phyloP scores from a whole-genome alignment of 345 rosid species.

The Camelina hispida region DNA sequence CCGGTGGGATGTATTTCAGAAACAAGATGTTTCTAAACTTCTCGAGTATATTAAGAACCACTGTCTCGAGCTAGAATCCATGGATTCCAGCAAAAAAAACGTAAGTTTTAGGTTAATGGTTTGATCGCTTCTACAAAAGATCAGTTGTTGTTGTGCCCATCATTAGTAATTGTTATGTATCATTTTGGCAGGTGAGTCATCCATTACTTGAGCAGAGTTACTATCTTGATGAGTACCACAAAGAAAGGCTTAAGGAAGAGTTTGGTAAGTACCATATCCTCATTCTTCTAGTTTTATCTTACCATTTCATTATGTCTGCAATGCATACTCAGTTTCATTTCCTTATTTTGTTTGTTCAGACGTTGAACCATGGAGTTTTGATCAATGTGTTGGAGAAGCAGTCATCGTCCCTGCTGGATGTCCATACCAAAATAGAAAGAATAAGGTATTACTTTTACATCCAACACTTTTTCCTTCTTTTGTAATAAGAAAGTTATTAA shows the following conservation, averaged over 20 bases:
- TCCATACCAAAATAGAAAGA: constrained; percentile 86
- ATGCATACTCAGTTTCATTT: constrained; percentile 1
- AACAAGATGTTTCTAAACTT: constrained; percentile 86
- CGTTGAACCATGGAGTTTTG: constrained; percentile 92
- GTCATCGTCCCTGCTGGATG: constrained; percentile 92
- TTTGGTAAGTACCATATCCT: constrained; percentile 59
- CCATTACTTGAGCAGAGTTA: constrained; percentile 84
- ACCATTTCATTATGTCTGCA: constrained; percentile 12
- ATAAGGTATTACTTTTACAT: constrained; percentile 57
- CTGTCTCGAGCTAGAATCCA: constrained; percentile 56
- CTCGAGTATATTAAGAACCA: constrained; percentile 73
- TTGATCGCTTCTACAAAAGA: constrained; percentile 10
- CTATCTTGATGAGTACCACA: constrained; percentile 78
- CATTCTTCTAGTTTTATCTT: constrained; percentile 15
- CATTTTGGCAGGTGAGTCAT: constrained; percentile 66
- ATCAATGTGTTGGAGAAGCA: constrained; percentile 96
- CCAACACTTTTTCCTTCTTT: constrained; percentile 1
- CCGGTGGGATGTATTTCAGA: constrained; percentile 92
- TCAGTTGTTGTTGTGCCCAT: constrained; percentile 24
- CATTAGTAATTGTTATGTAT: not conserved
- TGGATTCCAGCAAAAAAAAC: constrained; percentile 48
- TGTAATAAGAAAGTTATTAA: not conserved
- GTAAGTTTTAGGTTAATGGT: constrained; percentile 52
- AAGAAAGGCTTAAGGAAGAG: constrained; percentile 84
- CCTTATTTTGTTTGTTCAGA: constrained; percentile 51